Evolutionary conservation across 495 filamentous ascomycete species (phyloP), one percentile per base, ranked within the genome.

Genomic region (Sphaerosporella brunnea): DNA sequence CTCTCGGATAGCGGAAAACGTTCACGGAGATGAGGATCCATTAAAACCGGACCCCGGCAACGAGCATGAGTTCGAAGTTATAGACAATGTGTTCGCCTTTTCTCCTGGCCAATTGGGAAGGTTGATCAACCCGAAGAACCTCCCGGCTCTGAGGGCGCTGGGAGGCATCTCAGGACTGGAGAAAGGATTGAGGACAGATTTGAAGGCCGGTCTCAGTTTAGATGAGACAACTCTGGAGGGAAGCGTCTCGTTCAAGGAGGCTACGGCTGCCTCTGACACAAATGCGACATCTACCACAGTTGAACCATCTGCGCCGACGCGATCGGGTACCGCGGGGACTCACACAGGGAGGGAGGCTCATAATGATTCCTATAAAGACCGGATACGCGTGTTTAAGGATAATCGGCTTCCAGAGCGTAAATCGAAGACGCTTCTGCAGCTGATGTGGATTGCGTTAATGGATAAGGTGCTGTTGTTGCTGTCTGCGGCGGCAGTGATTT

Each of bases 381-480:
- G 83, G 13, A 73, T 65, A 46, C 73, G 83, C 3, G 68, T 86
- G 24, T 90, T 74, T 56, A 73, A 71, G 28, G 71, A 69, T 45
- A 92, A 90, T 51, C 63, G 70, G 2, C 63, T 92, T 9, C 84
- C 84, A 0, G 74, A 75, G 51, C 73, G 73, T 51, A 84, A 82
- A 57, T 60, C 76, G 8, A 86, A 84, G 55, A 73, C 69, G 23
- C 76, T 90, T 40, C 74, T 78, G 52, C 65, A 74, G 54, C 64
- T 87, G 16, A 79, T 82, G 32, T 90, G 82, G 82, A 78, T 82
- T 56, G 81, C 82, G 2, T 83, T 80, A 54, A 81, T 84, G 41
- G 84, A 92, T 62, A 86, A 85, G 51, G 79, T 90, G 18, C 63
- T 90, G 13, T 79, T 87, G 40, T 64, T 93, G 4, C 67, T 94